A percentile compares a stretch with the other conserved stretches of the same genome.
Evolutionary conservation across 169 alveolate species (phyloP).

Genomic region (Theileria orientalis): DNA sequence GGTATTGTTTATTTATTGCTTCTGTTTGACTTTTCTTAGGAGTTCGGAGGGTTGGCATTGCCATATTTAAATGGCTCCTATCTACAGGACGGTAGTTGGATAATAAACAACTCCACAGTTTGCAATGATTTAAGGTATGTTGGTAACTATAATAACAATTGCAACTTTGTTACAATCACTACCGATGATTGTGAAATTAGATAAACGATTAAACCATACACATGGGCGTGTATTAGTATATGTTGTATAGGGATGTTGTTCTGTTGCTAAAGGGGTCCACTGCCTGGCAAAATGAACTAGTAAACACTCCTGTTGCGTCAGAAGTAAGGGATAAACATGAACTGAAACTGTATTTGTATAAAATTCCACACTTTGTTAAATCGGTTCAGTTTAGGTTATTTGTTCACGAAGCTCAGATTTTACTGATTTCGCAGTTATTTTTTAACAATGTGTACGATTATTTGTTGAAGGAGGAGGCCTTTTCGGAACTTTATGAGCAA

Average conservation of each 20-base stretch:
- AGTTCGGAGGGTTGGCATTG: slow-evolving; percentile 11
- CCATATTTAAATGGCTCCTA: slow-evolving; percentile 40
- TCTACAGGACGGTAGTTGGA: slow-evolving; percentile 54
- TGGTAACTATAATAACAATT: too few species aligned
- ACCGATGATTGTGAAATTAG: too few species aligned
- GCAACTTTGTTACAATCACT: too few species aligned
- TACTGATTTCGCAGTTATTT: slow-evolving; percentile 42
- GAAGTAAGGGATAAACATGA: too few species aligned
- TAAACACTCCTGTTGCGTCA: neutral
- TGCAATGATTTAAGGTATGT: slow-evolving; percentile 31
- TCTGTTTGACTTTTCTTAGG: neutral
- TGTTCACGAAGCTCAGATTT: slow-evolving; percentile 13
- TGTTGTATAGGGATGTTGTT: slow-evolving; percentile 35
- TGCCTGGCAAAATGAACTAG: slow-evolving; percentile 26
- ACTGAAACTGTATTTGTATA: slow-evolving; percentile 18
- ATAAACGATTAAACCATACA: too few species aligned
- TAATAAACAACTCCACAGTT: slow-evolving; percentile 23
- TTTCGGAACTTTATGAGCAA: neutral
- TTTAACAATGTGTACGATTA: slow-evolving; percentile 41
- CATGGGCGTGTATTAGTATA: too few species aligned
- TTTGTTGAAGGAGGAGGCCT: slow-evolving; percentile 14
- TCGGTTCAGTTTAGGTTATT: slow-evolving; percentile 19
- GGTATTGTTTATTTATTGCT: neutral
- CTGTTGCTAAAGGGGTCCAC: slow-evolving; percentile 52
- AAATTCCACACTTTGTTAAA: slow-evolving; percentile 4